Percentiles rank a stretch among this genome's conserved stretches.
These are phyloP conservation scores for Macroventuria anomochaeta DNA, from an alignment of 2,329 filamentous ascomycete species.

Conservation along the genomic window DNA sequence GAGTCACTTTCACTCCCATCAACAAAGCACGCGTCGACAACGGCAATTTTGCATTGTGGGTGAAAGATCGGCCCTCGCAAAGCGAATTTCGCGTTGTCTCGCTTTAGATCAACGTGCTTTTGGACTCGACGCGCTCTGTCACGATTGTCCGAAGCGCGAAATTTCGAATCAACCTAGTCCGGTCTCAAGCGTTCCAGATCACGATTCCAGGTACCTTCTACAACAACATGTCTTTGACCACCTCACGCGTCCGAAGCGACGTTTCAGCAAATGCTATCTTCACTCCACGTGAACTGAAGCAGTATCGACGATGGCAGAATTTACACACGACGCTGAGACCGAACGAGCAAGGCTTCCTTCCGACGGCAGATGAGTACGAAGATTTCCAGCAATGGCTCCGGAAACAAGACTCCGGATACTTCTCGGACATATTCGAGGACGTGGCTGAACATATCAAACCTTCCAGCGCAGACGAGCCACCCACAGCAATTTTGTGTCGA, in stretches of 20 bases:
- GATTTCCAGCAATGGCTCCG: conserved; percentile 41
- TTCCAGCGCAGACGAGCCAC: conserved; percentile 8
- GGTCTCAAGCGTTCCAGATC: conserved; percentile 4
- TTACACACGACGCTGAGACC: conserved; percentile 28
- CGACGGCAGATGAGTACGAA: conserved; percentile 36
- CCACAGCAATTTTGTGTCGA: conserved; percentile 28
- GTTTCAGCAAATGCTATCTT: conserved; percentile 36
- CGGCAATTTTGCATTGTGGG: neutral
- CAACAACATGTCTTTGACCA: conserved; percentile 9
- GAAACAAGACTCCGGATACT: conserved; percentile 41
- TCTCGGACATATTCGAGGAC: conserved; percentile 39
- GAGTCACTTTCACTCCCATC: neutral
- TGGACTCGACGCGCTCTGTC: neutral
- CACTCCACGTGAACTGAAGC: conserved; percentile 33
- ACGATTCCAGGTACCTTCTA: neutral
- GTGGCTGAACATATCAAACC: conserved; percentile 28
- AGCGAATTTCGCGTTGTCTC: neutral
- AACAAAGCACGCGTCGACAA: conserved; percentile 6
- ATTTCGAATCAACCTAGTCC: neutral
- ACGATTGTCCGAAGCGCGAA: neutral
- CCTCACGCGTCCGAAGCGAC: conserved; percentile 11
- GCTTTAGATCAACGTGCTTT: neutral
- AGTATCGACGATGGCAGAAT: conserved; percentile 38
- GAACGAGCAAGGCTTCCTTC: conserved; percentile 29
- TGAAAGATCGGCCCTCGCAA: neutral